These are phyloP conservation scores for Ascochyta rabiei DNA, from an alignment of 2,329 filamentous ascomycete species.

Conservation along the genomic window DNA sequence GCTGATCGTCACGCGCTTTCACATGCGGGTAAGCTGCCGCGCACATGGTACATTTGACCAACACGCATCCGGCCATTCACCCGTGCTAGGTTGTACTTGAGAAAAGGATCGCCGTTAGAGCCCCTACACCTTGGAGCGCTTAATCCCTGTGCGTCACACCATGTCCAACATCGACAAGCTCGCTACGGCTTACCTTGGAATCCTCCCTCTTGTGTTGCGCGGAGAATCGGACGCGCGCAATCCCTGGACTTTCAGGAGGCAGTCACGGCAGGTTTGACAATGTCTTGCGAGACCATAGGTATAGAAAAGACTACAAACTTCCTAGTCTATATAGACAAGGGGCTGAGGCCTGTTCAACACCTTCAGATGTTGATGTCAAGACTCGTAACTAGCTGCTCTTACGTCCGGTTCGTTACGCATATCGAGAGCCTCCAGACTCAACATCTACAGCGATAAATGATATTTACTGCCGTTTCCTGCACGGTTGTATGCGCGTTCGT, in stretches of 20 bases:
- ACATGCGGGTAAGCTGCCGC: slow-evolving; percentile 4
- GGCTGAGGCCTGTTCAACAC: too few species aligned
- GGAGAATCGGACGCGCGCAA: too few species aligned
- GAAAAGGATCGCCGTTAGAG: slow-evolving; percentile 9
- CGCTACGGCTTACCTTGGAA: background rate
- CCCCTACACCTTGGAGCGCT: background rate
- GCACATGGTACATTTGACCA: slow-evolving; percentile 8
- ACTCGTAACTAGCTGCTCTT: too few species aligned
- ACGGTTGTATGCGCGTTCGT: background rate
- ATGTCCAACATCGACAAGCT: background rate
- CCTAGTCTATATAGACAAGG: too few species aligned
- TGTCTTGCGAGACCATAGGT: too few species aligned
- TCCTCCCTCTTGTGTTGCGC: background rate
- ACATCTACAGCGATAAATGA: background rate
- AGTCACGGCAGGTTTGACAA: too few species aligned
- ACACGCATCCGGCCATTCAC: slow-evolving; percentile 5
- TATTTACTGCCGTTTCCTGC: too few species aligned
- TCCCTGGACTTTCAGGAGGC: too few species aligned
- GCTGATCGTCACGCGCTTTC: background rate
- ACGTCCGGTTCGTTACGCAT: too few species aligned
- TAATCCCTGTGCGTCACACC: slow-evolving; percentile 4
- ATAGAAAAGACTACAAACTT: too few species aligned
- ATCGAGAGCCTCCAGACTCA: background rate
- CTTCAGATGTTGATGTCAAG: too few species aligned
- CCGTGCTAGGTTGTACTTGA: slow-evolving; percentile 14